Conservation (phyloP, 306 rosid species). For the Casuarina cunninghamiana region DNA sequence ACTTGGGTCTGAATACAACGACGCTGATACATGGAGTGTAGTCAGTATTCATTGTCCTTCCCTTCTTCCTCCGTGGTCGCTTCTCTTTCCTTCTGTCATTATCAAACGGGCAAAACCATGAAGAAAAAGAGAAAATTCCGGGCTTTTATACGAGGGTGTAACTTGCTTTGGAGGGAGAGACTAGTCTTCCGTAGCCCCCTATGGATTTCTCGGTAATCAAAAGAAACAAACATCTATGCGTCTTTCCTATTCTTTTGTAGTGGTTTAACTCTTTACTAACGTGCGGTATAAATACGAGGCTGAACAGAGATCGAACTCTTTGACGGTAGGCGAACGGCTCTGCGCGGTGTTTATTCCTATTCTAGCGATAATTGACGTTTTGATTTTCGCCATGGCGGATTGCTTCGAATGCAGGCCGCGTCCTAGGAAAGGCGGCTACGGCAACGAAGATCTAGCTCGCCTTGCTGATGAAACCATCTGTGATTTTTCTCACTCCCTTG, state of each 20-base stretch:
- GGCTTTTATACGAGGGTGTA: neutral
- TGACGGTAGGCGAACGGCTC: conserved; percentile 42
- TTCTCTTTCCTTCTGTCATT: neutral
- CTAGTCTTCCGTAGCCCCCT: neutral
- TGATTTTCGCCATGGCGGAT: conserved; percentile 39
- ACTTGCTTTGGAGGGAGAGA: neutral
- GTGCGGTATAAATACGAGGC: neutral
- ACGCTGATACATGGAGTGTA: no score
- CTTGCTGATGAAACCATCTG: conserved; percentile 69
- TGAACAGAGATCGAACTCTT: conserved; percentile 47
- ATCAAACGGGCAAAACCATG: neutral
- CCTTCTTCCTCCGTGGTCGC: no score
- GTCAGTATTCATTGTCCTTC: no score
- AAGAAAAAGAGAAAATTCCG: neutral
- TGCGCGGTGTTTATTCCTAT: conserved; percentile 52
- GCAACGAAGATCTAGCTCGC: conserved; percentile 25
- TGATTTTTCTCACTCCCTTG: conserved; percentile 19
- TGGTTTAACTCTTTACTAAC: neutral
- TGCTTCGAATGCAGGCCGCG: conserved; percentile 43
- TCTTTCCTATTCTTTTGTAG: neutral
- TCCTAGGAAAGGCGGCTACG: conserved; percentile 14
- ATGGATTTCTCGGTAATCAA: conserved; percentile 33
- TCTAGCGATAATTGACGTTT: conserved; percentile 39
- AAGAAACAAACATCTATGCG: neutral
- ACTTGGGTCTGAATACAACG: no score